Conservation (phyloP, 345 rosid genomes). For the Eucalyptus sp. region DNA sequence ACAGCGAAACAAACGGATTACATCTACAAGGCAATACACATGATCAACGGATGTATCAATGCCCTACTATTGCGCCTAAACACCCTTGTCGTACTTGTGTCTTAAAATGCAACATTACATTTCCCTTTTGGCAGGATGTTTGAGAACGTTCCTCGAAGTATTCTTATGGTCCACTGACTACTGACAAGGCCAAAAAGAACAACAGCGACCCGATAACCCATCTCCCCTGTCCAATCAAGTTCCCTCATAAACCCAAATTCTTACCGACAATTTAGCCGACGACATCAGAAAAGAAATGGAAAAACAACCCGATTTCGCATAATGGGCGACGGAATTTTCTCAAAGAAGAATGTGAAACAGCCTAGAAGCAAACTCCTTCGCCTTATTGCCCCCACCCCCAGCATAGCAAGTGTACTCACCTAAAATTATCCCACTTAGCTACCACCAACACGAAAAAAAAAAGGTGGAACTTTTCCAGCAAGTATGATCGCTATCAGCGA, state of each 20-base stretch:
- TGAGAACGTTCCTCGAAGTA: neutral
- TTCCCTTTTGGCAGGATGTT: neutral
- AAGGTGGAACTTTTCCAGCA: neutral
- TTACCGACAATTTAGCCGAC: neutral
- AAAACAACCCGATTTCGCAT: neutral
- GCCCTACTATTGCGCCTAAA: neutral
- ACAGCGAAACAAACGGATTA: neutral
- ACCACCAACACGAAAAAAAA: neutral
- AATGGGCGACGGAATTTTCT: neutral
- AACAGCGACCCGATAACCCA: neutral
- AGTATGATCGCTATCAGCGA: neutral
- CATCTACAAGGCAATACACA: neutral
- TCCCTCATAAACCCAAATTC: neutral
- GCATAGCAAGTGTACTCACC: neutral
- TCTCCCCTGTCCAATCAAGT: neutral
- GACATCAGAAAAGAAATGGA: neutral
- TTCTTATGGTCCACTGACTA: neutral
- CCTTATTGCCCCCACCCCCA: neutral
- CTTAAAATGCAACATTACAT: neutral
- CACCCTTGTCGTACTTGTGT: neutral
- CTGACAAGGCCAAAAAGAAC: neutral
- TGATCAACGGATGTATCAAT: neutral
- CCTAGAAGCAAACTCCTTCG: neutral
- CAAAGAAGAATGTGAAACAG: neutral
- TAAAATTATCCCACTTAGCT: neutral